Conservation (phyloP, 345 rosid species). For the Cardamine resedifolia region DNA sequence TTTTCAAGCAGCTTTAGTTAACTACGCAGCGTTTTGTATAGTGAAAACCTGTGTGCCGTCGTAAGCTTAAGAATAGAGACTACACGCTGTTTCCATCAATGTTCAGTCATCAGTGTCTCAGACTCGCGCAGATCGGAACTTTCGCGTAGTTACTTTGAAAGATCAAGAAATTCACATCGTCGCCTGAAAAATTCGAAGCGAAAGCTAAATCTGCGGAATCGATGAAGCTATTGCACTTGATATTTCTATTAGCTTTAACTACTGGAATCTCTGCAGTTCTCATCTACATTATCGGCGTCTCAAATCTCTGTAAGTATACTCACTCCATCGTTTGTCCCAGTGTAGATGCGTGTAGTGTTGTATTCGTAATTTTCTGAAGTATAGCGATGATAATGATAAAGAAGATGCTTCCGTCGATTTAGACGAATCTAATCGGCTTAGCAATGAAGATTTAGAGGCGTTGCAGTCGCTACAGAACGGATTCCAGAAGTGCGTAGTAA, state of each 20-base stretch:
- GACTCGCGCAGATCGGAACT: constrained; percentile 10
- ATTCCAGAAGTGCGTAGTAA: constrained; percentile 90
- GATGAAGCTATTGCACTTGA: constrained; percentile 73
- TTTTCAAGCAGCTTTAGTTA: neutral
- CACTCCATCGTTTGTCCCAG: constrained; percentile 10
- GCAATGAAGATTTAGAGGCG: constrained; percentile 68
- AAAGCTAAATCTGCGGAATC: constrained; percentile 20
- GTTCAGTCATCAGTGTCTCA: neutral
- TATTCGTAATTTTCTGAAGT: constrained; percentile 8
- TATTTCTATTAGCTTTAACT: constrained; percentile 54
- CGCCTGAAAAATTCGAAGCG: neutral
- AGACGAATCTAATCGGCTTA: constrained; percentile 55
- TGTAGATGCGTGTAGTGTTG: neutral
- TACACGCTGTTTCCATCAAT: constrained; percentile 9
- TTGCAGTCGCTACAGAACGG: constrained; percentile 58
- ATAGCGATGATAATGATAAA: constrained; percentile 10
- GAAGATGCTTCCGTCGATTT: constrained; percentile 33
- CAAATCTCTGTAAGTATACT: constrained; percentile 53
- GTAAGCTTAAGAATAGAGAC: neutral
- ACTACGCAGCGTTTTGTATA: constrained; percentile 14
- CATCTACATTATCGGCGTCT: constrained; percentile 77
- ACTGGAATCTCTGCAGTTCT: constrained; percentile 76
- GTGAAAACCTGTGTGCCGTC: neutral
- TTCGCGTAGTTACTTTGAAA: constrained; percentile 1
- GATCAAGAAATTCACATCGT: constrained; percentile 22